Percentiles rank a stretch among this genome's conserved stretches.
Conservation (phyloP, 2,329 filamentous ascomycete genomes). For the Venturia asperata region DNA sequence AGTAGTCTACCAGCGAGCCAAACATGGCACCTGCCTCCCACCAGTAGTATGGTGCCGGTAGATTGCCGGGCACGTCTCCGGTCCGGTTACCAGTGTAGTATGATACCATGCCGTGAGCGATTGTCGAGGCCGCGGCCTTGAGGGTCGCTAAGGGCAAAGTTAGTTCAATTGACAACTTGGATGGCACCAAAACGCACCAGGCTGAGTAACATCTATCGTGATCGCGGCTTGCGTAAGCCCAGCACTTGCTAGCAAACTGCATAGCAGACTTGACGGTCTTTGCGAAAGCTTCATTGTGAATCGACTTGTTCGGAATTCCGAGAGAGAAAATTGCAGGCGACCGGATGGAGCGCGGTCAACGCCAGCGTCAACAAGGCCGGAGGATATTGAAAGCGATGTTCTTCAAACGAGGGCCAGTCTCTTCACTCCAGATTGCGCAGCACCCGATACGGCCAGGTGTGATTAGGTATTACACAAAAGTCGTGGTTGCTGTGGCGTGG, state of each 20-base stretch:
- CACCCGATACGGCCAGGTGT: neutral
- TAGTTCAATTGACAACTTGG: neutral
- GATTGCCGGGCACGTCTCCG: slow-evolving; percentile 54
- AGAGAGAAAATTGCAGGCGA: neutral
- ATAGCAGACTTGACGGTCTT: slow-evolving; percentile 3
- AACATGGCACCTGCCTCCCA: slow-evolving; percentile 39
- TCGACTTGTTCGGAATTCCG: neutral
- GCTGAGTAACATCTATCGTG: slow-evolving; percentile 18
- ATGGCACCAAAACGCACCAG: slow-evolving; percentile 25
- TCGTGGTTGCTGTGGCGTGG: slow-evolving; percentile 1
- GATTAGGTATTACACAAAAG: slow-evolving; percentile 12
- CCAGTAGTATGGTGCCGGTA: slow-evolving; percentile 39
- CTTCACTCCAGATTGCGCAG: neutral
- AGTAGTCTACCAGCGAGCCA: slow-evolving; percentile 35
- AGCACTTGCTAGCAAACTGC: slow-evolving; percentile 13
- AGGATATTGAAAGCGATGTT: neutral
- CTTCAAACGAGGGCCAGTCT: neutral
- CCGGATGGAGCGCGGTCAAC: slow-evolving; percentile 13
- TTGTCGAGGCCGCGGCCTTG: slow-evolving; percentile 51
- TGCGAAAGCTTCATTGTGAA: slow-evolving; percentile 17
- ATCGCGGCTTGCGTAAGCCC: slow-evolving; percentile 16
- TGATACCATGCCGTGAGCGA: slow-evolving; percentile 55
- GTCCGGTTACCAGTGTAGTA: slow-evolving; percentile 58
- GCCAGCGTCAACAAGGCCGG: slow-evolving; percentile 16
- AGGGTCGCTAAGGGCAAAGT: slow-evolving; percentile 50